Conservation (phyloP, 2,329 filamentous ascomycete genomes). For the Paraconiothyrium sp. region DNA sequence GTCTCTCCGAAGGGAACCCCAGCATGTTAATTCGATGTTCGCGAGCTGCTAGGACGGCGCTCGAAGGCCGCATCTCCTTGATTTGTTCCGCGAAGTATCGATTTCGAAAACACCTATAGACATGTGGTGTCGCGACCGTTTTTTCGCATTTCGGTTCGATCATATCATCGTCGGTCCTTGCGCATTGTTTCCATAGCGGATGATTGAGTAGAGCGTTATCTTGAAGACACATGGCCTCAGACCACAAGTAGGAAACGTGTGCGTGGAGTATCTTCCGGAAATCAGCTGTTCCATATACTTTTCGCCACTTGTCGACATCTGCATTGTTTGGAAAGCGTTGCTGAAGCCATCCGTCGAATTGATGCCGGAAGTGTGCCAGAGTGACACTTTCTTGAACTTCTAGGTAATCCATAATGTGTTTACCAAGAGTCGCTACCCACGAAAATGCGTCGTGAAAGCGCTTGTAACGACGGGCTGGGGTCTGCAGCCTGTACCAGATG, state of each 20-base stretch:
- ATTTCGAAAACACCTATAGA: constrained; percentile 70
- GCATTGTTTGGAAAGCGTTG: constrained; percentile 54
- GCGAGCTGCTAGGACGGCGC: constrained; percentile 18
- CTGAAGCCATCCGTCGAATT: constrained; percentile 68
- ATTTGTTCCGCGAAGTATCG: constrained; percentile 68
- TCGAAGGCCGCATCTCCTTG: constrained; percentile 34
- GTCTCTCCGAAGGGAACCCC: constrained; percentile 26
- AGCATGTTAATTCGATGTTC: constrained; percentile 26
- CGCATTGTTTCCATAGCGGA: constrained; percentile 64
- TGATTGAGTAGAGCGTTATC: constrained; percentile 53
- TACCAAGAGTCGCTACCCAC: constrained; percentile 76
- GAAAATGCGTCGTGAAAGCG: constrained; percentile 71
- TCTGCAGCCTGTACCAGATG: constrained; percentile 71
- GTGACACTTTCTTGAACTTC: constrained; percentile 50
- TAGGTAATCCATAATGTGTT: constrained; percentile 76
- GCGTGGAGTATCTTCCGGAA: constrained; percentile 70
- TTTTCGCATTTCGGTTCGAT: constrained; percentile 30
- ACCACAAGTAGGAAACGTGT: constrained; percentile 71
- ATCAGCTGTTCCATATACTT: constrained; percentile 58
- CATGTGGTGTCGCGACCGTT: constrained; percentile 77
- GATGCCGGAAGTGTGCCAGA: constrained; percentile 65
- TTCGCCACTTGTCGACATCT: constrained; percentile 65
- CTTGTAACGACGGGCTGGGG: constrained; percentile 68
- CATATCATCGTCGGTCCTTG: constrained; percentile 16
- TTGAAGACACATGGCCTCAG: constrained; percentile 66